Evolutionary conservation across 805 yeast genomes (phyloP), one percentile per base, ranked within the genome.

Genomic region (Saturnispora dispora): DNA sequence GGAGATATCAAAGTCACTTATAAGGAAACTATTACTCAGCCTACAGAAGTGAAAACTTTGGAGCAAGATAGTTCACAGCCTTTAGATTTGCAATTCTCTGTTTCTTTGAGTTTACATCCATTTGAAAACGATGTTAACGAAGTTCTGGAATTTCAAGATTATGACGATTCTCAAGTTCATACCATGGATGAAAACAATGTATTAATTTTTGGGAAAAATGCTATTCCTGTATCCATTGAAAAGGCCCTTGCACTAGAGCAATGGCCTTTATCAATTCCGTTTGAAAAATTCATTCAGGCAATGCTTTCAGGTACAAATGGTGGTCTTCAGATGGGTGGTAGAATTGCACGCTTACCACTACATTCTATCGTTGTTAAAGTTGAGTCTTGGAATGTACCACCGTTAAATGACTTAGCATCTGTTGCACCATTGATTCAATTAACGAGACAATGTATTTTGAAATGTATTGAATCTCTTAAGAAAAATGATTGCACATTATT

Each of bases 1-100:
- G 89, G 96, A 45, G 82, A 83, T 48, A 87, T 93, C 20, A 87
- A 82, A 71, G 96, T 93, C 5, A 85, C 97, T 0, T 91, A 86
- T 65, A 88, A 87, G 62, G 99, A 93, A 65, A 78, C 88, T 0
- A 54, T 69, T 10, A 62, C 63, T 23, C 50, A 58, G 3, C 57
- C 62, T 1, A 60, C 68, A 4, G 41, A 37, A 37, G 11, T 17
- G 6, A 37, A 37, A 10, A 18, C 41, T 7, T 37, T 20, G 23
- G 41, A 18, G 22, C 13, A 9, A 17, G 41, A 37, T 18, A 37
- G 22, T 11, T 6, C 52, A 51, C 36, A 33, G 11, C 27, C 64
- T 5, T 63, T 63, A 28, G 58, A 53, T 53, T 60, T 50, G 20
- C 46, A 39, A 13, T 57, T 63, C 50, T 51, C 57, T 5, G 60